Evolutionary conservation across 2,329 filamentous ascomycete species (phyloP), one percentile per base, ranked within the genome.

Genomic region (Fusarium sp.): DNA sequence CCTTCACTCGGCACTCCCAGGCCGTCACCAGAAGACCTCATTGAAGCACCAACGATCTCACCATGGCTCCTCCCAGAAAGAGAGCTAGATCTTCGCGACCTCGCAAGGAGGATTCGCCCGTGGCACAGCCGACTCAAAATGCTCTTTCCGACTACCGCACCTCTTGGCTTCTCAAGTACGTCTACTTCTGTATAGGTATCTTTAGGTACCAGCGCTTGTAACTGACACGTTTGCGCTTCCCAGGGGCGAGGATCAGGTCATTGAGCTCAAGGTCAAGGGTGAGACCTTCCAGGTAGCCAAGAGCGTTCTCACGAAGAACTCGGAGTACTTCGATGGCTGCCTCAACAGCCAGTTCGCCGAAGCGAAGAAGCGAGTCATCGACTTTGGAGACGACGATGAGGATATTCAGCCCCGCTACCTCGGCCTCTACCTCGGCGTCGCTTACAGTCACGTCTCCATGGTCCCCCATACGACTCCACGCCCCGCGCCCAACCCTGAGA

Each of bases 121-220:
- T 73, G 66, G 62, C 20, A 5, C 41, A 63, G 69, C 68, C 74
- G n/a, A 79, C 80, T 13, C 61, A 76, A 29, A 76, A 61, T 50
- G 43, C 82, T 11, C 76, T 81, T 6, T 72, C 77, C 1, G 81
- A 83, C 65, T 75, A 71, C 71, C 80, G 81, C 48, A 82, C 78
- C 9, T 75, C 79, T 9, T 83, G 82, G 82, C 79, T 83, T 3
- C 67, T 83, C 9, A 80, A 80, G 82, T 83, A 78, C 31, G 79
- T 74, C 57, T 66, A 59, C 50, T 52, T 14, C 20, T 39, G 8
- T 39, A 8, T 11, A 29, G 27, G 27, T 29, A n/a, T 62, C 60
- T 20, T 29, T 52, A n/a, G n/a, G n/a, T n/a, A 20, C 11, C 48
- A 27, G 22, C 54, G 14, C 41, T 48, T 27, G 29, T 52, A 20